Base-by-base conservation (phyloP, 352 stramenopile species). In the Phytophthora palmivora region DNA sequence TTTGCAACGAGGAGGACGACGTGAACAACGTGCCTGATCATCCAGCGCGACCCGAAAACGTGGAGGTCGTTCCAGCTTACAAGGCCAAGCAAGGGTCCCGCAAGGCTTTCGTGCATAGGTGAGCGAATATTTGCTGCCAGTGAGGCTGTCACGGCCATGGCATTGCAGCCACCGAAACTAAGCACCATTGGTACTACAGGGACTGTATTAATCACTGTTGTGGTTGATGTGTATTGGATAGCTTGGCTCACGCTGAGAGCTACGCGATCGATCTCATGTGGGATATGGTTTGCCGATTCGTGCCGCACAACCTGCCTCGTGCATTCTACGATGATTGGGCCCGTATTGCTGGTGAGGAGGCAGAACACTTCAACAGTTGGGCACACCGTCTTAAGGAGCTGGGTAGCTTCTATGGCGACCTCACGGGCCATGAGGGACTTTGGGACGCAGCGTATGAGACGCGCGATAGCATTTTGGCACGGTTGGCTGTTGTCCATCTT, bases 241-340 rank as follows among this genome's bases (percentile, higher is more conserved):
- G 72, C 36, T 58, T 87, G 30, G 76, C 63, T 1, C 81, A 88
- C 33, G 77, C 79, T 9, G 78, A 88, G 57, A 84, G 74, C 60
- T 84, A 80, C 37, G 81, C 81, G 6, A 84, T 90, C 38, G 78
- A 90, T 61, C 57, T 90, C 6, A 82, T 84, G 64, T 90, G 78
- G 78, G 81, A 88, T 58, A 82, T 87, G 57, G 62, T 90, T 15
- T 66, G 58, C 7, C 78, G 81, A 33, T 88, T 87, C 51, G 69
- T 82, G 33, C 22, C 59, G 24, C 70, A 79, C 33, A 55, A 80
- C 15, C 58, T 83, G 10, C 79, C 79, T 1, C 62, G 58, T 30
- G 69, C 60, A 19, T 88, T 90, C 48, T 86, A 82, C 56, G 78
- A 88, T 36, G 78, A 88, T 62, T 90, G 73, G 75, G 77, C 82